Base-by-base conservation (phyloP, 75 land plant species). In the Pinus taeda region DNA sequence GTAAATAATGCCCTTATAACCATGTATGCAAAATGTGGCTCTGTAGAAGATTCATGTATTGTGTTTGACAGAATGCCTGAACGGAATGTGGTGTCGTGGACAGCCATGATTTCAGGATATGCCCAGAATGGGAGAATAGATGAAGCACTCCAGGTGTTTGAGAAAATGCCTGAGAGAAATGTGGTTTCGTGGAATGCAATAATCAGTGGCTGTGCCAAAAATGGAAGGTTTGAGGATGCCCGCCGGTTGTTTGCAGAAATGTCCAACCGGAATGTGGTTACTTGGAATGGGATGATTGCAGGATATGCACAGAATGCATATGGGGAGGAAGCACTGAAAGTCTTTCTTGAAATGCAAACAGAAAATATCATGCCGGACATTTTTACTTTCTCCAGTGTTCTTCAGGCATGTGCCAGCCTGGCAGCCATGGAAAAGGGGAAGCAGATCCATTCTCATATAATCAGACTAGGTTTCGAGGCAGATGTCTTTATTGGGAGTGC, bases 251-350 rank as follows among this genome's bases (percentile, higher is more conserved):
- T 91, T 61, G 21, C 49, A 26, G 74, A 82, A 60, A 80, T 91
- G 83, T 81, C 77, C 7, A 77, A 79, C 18, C 85, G 80, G 12
- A 91, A 86, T 81, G 87, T 73, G 59, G 79, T 86, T 9, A 88
- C 89, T 2, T 91, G 93, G 93, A 91, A 84, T 79, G 81, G 80
- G 37, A 78, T 91, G 73, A 88, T 91, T 77, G 84, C 93, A 20
- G 93, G 91, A 39, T 76, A 83, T 83, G 82, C 81, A 1, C 80
- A 81, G 63, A 77, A 75, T 82, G 93, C 87, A 3, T 62, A 59
- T 81, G 84, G 74, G 17, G 76, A 15, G 36, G 85, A 89, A 60
- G 85, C 91, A 29, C 57, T 88, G 65, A 22, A 58, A 0, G 33
- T 83, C 12, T 88, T 85, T 55, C 3, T 45, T 14, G 69, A 77